Base-by-base conservation (phyloP, 805 yeast species). In the Hanseniaspora thailandica region DNA sequence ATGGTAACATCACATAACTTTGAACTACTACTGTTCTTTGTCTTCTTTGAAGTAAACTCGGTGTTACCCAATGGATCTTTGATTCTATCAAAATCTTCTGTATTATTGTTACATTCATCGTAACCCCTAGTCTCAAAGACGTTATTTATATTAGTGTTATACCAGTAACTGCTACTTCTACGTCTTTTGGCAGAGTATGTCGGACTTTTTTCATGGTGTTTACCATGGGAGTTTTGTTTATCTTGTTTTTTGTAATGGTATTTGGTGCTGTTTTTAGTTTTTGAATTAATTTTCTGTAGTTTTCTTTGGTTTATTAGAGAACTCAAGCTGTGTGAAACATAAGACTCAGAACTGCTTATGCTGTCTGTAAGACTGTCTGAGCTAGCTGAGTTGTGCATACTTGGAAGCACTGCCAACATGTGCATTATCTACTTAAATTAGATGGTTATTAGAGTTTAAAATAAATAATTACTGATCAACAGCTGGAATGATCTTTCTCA, bases 1-100 rank as follows among this genome's bases (percentile, higher is more conserved):
- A 59, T 35, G 28, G 57, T 56, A 39, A 62, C 47, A 40, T 53
- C 47, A 22, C 61, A 60, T 22, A 28, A 33, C 13, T 44, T 45
- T n/a, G 17, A 35, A 10, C 15, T 25, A 12, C 4, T 15, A 6
- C 9, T 17, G 35, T 8, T 30, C 20, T 20, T 28, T 5, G 46
- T 17, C 10, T 43, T 43, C 19, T 4, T 25, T 13, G 33, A 25
- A 9, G 45, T 26, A 8, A 9, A 41, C 1, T 38, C 17, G 5
- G 41, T 1, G 8, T 38, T 17, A 4, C 12, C n/a, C 3, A 38
- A 22, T 1, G 41, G 41, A 22, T 38, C 26, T 4, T 38, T 23
- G n/a, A 5, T n/a, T n/a, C n/a, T n/a, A n/a, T n/a, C n/a, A n/a
- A n/a, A n/a, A n/a, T n/a, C n/a, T n/a, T n/a, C n/a, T 30, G 8